Base-by-base conservation (phyloP, 73 alveolate genomes). In the Uronychia binucleata region DNA sequence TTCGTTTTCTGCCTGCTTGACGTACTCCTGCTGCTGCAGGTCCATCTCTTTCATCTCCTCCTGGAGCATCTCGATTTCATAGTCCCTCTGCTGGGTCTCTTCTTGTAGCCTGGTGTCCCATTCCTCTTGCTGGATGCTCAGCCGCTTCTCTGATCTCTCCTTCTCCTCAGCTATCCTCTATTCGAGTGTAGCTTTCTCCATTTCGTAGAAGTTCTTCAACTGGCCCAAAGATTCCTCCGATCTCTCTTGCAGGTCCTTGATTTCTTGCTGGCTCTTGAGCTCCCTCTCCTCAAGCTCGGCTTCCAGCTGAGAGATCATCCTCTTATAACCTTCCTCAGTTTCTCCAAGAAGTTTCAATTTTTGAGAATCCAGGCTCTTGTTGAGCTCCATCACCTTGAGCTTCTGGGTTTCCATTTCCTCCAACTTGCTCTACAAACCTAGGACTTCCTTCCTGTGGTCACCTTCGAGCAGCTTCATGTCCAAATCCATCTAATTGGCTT, bases 1-100 rank as follows among this genome's bases (percentile, higher is more conserved):
- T 82, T 94, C 96, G 77, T 94, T 92, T 83, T 93, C 95, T 46
- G 87, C 86, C 31, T 81, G 81, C 27, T 90, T 90, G 34, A 84
- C 91, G 59, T 88, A 80, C 30, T 34, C 59, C 30, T 57, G 79
- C 77, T 92, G 92, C 26, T 89, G 80, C 0, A 76, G 77, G 46
- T 86, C 91, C 46, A 58, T 28, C 57, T 93, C 95, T 34, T 82
- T 82, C 29, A 89, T 57, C 33, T 93, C 92, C 79, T 86, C 80
- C 33, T 86, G 83, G 46, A 93, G 82, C 32, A 77, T 59, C 60
- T 93, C 97, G 58, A 89, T 85, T 59, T 93, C 97, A 29, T 93
- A 92, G 33, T 93, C 94, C 57, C 90, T 85, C 58, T 28, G 58
- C 77, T 90, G 93, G 58, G 82, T 67, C 77, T 93, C 97, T 31